Percentiles rank a stretch among this genome's conserved stretches.
Evolutionary conservation across 2,329 filamentous ascomycete genomes (phyloP).

Genomic region (Colletotrichum spaethianum): DNA sequence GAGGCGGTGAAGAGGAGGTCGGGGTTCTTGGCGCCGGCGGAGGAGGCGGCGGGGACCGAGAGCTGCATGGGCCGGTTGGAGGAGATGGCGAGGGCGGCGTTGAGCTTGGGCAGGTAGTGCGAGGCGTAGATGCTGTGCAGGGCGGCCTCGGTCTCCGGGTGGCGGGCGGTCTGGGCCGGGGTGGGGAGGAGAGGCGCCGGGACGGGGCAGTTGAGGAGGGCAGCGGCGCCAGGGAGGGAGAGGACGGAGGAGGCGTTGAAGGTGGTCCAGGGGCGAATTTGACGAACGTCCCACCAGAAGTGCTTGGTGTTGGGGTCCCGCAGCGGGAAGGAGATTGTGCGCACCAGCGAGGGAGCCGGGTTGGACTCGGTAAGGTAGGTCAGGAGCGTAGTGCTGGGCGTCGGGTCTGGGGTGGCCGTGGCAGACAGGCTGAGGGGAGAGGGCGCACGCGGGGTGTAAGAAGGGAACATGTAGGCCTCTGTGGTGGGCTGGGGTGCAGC

Average conservation of each 20-base stretch:
- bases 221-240: constrained; percentile 78
- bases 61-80: constrained; percentile 75
- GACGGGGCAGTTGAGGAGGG: constrained; percentile 80
- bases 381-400: constrained; percentile 78
- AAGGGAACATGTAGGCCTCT: constrained; percentile 63
- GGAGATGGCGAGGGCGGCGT: constrained; percentile 84
- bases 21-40: constrained; percentile 52
- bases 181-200: constrained; percentile 72
- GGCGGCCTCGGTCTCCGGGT: constrained; percentile 83
- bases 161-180: constrained; percentile 70
- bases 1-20: constrained; percentile 78
- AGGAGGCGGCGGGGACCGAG: constrained; percentile 54
- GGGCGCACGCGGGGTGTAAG: constrained; percentile 61
- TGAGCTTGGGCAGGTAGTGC: constrained; percentile 89
- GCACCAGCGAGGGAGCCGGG: constrained; percentile 85
- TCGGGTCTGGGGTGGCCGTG: constrained; percentile 59
- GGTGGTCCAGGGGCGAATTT: constrained; percentile 84
- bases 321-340: constrained; percentile 79
- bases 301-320: constrained; percentile 80
- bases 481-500: constrained; percentile 48
- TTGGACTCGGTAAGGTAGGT: constrained; percentile 85
- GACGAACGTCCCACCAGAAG: constrained; percentile 97
- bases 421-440: constrained; percentile 59
- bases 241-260: constrained; percentile 83
- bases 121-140: constrained; percentile 82